phyloP scores from a whole-genome alignment of 495 filamentous ascomycete genomes.

The Neurospora tetrasperma region DNA sequence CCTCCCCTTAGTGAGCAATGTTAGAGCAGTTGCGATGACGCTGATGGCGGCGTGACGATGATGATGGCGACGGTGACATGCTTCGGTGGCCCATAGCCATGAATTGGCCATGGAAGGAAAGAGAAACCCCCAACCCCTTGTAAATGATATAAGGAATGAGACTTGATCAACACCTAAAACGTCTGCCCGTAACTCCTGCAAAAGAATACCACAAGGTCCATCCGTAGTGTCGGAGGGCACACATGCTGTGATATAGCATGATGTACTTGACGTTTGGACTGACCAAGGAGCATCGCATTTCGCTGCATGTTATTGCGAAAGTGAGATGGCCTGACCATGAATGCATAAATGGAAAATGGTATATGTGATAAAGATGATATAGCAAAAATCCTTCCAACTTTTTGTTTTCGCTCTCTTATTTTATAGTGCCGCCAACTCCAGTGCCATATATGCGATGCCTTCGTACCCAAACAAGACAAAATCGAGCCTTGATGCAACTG shows the following conservation, averaged over 20 bases:
- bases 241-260: not conserved
- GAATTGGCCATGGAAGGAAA: not conserved
- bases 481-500: not conserved
- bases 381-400: not conserved
- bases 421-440: not conserved
- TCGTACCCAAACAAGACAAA: not conserved
- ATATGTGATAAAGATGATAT: not conserved
- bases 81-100: not conserved
- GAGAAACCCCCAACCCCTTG: not conserved
- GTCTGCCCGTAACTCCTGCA: not conserved
- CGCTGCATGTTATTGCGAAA: not conserved
- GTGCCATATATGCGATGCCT: not conserved
- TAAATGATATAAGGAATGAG: not conserved
- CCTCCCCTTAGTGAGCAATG: not conserved
- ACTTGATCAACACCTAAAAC: not conserved
- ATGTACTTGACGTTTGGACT: not conserved
- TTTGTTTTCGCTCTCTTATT: conserved; percentile 1
- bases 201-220: not conserved
- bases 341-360: not conserved
- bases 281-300: not conserved
- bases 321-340: not conserved
- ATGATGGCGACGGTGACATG: not conserved
- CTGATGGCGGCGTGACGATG: not conserved
- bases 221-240: not conserved
- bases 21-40: not conserved